These are phyloP conservation scores for Globisporangium splendens DNA, from an alignment of 352 stramenopile species.

Conservation along the genomic window DNA sequence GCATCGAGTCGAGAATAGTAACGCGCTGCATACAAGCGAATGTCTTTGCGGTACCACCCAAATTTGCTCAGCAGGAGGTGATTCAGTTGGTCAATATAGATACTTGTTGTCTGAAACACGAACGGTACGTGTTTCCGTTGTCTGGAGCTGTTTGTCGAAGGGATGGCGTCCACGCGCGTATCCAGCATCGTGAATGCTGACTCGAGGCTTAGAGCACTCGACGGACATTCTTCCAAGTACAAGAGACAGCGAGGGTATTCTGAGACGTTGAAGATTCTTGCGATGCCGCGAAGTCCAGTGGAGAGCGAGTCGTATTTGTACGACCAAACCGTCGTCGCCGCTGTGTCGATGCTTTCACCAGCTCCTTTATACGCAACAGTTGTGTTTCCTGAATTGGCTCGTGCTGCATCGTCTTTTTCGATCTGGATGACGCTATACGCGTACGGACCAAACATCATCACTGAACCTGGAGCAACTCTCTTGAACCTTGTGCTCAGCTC, in stretches of 20 bases:
- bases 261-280: conserved; percentile 16
- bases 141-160: neutral
- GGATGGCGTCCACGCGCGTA: conserved; percentile 13
- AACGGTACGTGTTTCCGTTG: conserved; percentile 1
- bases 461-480: conserved; percentile 17
- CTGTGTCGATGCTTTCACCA: conserved; percentile 6
- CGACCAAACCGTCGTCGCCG: conserved; percentile 15
- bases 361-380: conserved; percentile 1
- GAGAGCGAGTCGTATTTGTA: conserved; percentile 35
- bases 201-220: conserved; percentile 10
- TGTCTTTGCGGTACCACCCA: conserved; percentile 15
- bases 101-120: conserved; percentile 10
- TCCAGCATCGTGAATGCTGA: conserved; percentile 40
- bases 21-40: conserved; percentile 24
- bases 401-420: neutral
- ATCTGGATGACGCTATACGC: conserved; percentile 33
- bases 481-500: conserved; percentile 13
- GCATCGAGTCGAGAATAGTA: conserved; percentile 1
- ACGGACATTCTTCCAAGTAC: conserved; percentile 14
- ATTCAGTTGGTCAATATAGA: conserved; percentile 32
- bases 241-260: conserved; percentile 30
- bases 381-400: neutral
- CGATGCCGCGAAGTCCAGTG: conserved; percentile 17
- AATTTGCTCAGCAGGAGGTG: conserved; percentile 17
- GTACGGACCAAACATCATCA: conserved; percentile 37